Base-by-base conservation (phyloP, 192 early-diverging fungal species). In the Coemansia biformis region DNA sequence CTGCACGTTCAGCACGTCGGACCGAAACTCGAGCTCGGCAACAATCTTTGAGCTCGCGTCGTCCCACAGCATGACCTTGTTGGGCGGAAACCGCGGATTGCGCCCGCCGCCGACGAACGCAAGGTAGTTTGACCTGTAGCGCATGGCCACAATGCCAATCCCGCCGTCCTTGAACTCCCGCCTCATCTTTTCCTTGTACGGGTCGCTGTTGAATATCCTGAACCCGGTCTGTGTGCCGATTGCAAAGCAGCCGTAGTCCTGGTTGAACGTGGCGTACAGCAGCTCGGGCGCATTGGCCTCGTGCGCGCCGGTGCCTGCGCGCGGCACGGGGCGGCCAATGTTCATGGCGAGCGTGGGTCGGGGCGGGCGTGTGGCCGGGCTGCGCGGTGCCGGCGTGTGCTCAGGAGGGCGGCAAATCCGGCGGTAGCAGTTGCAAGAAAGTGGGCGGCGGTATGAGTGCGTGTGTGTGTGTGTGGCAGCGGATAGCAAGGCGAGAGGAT, bases 51-150 rank as follows among this genome's bases (percentile, higher is more conserved):
- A 78, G 58, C 79, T 83, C 8, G 79, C 76, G 48, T 89, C 88
- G 48, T 95, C 92, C 80, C 87, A 95, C 39, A 95, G 81, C 35
- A 88, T 81, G 12, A 90, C 91, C 39, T 85, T 85, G 67, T 87
- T 91, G 8, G 87, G 87, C n/a, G 87, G 83, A 43, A 86, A 88
- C 55, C 80, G 78, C 35, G 91, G 90, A 48, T 89, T 86, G 46
- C 82, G 79, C 11, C 89, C 89, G 2, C 87, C 87, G 22, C 87
- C 90, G 11, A 93, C 90, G 40, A 92, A 76, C 0, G 86, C 91
- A 28, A 93, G 73, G 55, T 86, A 90, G 58, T 95, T 93, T 46
- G 85, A 86, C 6, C 88, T 75, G 56, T 86, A 85, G 7, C 92
- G 76, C 89, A 92, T 88, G 43, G 88, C 85, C 8, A 88, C 86